These are phyloP conservation scores for Emmonsiellopsis sp. DNA, from an alignment of 2,329 filamentous ascomycete species.

Conservation along the genomic window DNA sequence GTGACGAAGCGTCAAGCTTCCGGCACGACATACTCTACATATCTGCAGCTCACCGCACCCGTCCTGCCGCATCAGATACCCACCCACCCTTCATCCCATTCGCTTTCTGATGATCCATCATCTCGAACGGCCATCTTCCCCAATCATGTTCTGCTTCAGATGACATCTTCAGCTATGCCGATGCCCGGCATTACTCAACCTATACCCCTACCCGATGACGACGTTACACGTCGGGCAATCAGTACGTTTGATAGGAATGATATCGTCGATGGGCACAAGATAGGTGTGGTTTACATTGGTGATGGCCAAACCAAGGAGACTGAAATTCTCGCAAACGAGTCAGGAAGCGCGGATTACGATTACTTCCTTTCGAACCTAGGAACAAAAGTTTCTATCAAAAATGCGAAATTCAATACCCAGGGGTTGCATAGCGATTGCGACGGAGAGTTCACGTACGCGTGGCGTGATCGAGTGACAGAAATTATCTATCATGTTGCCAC, in stretches of 20 bases:
- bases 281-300: constrained; percentile 88
- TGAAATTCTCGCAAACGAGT: constrained; percentile 79
- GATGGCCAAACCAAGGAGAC: constrained; percentile 73
- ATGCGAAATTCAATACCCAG: constrained; percentile 83
- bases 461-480: constrained; percentile 90
- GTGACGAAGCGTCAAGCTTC: constrained; percentile 44
- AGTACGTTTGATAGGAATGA: constrained; percentile 76
- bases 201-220: constrained; percentile 66
- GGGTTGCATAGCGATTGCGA: constrained; percentile 78
- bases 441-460: constrained; percentile 82
- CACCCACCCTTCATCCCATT: constrained; percentile 29
- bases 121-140: constrained; percentile 36
- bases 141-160: constrained; percentile 38
- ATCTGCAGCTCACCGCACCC: constrained; percentile 38
- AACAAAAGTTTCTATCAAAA: constrained; percentile 69
- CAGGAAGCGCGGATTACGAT: constrained; percentile 79
- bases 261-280: constrained; percentile 89
- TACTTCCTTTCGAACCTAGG: constrained; percentile 77
- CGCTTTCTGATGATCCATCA: constrained; percentile 25
- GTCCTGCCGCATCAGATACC: constrained; percentile 38
- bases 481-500: constrained; percentile 94
- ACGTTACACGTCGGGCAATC: constrained; percentile 64
- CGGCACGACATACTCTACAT: constrained; percentile 41
- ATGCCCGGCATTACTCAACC: constrained; percentile 51
- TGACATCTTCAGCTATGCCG: constrained; percentile 34